These are phyloP conservation scores for Kalanchoe fedtschenkoi DNA, from an alignment of 164 flowering plant genomes.

Conservation along the genomic window DNA sequence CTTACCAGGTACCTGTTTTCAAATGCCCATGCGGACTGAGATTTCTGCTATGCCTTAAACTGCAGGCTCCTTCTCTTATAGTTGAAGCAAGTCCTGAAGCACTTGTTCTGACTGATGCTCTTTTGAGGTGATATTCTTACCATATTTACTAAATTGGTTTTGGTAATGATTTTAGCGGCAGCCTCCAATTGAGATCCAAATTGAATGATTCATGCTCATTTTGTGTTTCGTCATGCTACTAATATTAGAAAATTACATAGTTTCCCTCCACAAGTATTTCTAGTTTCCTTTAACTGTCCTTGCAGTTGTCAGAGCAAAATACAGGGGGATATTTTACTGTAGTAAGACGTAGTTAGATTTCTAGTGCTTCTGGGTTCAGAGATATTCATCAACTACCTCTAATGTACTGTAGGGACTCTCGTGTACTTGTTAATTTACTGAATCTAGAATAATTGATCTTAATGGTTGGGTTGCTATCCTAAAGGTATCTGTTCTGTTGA, in stretches of 20 bases:
- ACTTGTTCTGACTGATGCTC: slow-evolving; percentile 61
- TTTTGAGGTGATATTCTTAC: slow-evolving; percentile 50
- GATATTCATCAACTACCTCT: too few relatives aligned
- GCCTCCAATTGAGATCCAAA: not conserved
- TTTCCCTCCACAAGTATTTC: not conserved
- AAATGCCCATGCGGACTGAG: not conserved
- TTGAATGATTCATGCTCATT: not conserved
- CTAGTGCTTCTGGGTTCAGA: not conserved
- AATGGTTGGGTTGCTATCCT: not conserved
- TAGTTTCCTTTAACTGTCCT: not conserved
- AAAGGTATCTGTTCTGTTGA: not conserved
- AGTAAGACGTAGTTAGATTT: not conserved
- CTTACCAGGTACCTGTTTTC: not conserved
- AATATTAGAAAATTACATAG: not conserved
- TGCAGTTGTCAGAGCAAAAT: not conserved
- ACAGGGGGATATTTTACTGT: not conserved
- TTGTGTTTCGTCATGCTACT: not conserved
- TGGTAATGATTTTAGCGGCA: not conserved
- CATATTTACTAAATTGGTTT: not conserved
- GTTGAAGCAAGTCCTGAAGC: slow-evolving; percentile 79
- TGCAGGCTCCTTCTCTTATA: slow-evolving; percentile 79
- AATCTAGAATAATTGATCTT: not conserved
- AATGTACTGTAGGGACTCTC: not conserved
- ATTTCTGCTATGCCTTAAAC: slow-evolving; percentile 7
- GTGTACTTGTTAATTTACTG: not conserved